Evolutionary conservation across 345 rosid genomes (phyloP).

Genomic region (Moringa oleifera): DNA sequence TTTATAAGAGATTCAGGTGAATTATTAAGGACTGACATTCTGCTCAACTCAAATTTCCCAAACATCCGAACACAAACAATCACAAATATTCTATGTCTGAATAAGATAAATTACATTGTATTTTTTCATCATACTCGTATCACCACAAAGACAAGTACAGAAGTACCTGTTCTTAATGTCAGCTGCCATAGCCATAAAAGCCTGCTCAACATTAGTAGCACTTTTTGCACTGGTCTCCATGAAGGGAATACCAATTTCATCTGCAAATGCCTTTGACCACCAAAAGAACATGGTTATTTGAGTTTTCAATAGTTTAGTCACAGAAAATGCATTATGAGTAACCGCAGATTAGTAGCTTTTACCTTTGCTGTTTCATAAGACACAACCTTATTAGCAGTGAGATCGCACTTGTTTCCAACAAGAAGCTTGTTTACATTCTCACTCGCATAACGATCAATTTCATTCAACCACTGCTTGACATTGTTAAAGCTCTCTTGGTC

Average conservation of each 20-base stretch:
- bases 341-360: slow-evolving; percentile 4
- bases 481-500: too few relatives aligned
- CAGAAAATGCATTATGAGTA: background rate
- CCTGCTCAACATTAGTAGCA: too few relatives aligned
- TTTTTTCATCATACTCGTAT: too few relatives aligned
- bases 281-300: slow-evolving; percentile 6
- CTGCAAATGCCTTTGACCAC: slow-evolving; percentile 74
- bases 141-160: background rate
- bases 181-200: slow-evolving; percentile 82
- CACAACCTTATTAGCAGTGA: slow-evolving; percentile 59
- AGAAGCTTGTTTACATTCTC: slow-evolving; percentile 75
- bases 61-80: too few relatives aligned
- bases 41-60: slow-evolving; percentile 29
- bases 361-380: slow-evolving; percentile 80
- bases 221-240: too few relatives aligned
- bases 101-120: too few relatives aligned
- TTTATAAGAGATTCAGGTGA: slow-evolving; percentile 46
- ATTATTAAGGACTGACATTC: slow-evolving; percentile 44
- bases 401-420: too few relatives aligned
- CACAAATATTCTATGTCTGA: too few relatives aligned
- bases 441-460: slow-evolving; percentile 73
- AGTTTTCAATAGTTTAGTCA: background rate
- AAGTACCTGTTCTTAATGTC: slow-evolving; percentile 59
- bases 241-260: too few relatives aligned
- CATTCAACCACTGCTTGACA: too few relatives aligned